Conservation (phyloP, 495 filamentous ascomycete genomes). For the Mytilinidion resinicola region DNA sequence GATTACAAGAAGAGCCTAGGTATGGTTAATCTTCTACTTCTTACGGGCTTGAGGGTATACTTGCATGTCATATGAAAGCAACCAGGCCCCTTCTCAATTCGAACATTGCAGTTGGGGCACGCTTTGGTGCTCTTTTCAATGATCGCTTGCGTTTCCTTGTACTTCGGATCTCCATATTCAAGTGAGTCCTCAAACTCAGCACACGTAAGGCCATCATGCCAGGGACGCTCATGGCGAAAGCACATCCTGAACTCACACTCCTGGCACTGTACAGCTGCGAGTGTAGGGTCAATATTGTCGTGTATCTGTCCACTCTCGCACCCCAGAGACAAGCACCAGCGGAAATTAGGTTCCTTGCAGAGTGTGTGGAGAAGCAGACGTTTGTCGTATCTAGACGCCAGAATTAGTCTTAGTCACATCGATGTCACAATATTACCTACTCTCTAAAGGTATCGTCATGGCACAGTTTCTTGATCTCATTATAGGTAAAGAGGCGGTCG, state of each 20-base stretch:
- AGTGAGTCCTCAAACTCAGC: neutral
- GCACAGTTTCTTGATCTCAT: neutral
- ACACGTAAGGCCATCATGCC: slow-evolving; percentile 1
- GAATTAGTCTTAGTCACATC: neutral
- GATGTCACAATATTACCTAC: neutral
- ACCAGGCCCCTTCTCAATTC: slow-evolving; percentile 8
- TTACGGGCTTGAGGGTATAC: neutral
- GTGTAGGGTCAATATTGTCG: slow-evolving; percentile 1
- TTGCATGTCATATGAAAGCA: slow-evolving; percentile 12
- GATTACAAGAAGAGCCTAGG: slow-evolving; percentile 2
- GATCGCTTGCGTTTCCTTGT: neutral
- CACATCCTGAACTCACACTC: slow-evolving; percentile 5
- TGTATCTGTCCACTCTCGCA: slow-evolving; percentile 5
- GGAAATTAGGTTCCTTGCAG: slow-evolving; percentile 1
- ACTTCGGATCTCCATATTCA: slow-evolving; percentile 2
- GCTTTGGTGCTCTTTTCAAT: slow-evolving; percentile 3
- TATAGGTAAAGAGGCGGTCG: neutral
- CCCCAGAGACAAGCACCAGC: neutral
- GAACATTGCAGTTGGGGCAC: slow-evolving; percentile 3
- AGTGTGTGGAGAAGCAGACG: neutral
- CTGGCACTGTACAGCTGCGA: neutral
- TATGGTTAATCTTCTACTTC: neutral
- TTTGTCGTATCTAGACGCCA: slow-evolving; percentile 12
- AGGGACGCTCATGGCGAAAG: slow-evolving; percentile 1
- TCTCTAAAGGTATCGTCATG: neutral